phyloP scores from a whole-genome alignment of 148 eudicot species.

The Cornus controversa region DNA sequence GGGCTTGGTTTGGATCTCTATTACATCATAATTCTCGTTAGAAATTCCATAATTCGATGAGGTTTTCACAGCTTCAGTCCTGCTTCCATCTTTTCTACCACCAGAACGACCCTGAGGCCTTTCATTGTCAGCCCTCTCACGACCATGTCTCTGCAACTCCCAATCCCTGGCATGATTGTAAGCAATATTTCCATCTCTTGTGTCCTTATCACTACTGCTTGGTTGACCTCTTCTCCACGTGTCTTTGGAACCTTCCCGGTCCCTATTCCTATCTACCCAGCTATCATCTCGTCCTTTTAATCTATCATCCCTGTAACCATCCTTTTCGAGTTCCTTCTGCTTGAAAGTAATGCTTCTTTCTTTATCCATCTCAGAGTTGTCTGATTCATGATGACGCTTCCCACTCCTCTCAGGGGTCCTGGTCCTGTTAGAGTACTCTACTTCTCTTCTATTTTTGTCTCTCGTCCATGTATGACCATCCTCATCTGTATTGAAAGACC shows the following conservation, averaged over 20 bases:
- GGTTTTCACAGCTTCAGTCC: slow-evolving; percentile 82
- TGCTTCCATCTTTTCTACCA: slow-evolving; percentile 64
- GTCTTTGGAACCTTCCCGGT: slow-evolving; percentile 56
- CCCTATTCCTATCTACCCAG: slow-evolving; percentile 60
- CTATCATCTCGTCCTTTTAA: slow-evolving; percentile 59
- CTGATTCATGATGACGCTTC: slow-evolving; percentile 52
- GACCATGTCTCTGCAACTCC: slow-evolving; percentile 73
- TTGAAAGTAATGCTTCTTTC: slow-evolving; percentile 50
- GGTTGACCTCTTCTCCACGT: slow-evolving; percentile 65
- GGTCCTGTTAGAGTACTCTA: slow-evolving; percentile 48
- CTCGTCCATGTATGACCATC: slow-evolving; percentile 34
- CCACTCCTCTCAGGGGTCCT: slow-evolving; percentile 70
- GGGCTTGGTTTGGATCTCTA: slow-evolving; percentile 87
- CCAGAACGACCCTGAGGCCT: slow-evolving; percentile 63
- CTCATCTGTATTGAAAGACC: slow-evolving; percentile 43
- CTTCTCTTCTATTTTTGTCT: slow-evolving; percentile 54
- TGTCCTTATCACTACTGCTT: slow-evolving; percentile 42
- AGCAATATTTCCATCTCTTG: slow-evolving; percentile 42
- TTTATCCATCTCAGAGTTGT: slow-evolving; percentile 45
- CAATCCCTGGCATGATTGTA: slow-evolving; percentile 69
- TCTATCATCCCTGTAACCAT: slow-evolving; percentile 54
- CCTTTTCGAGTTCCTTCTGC: slow-evolving; percentile 67
- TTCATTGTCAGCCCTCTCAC: slow-evolving; percentile 61
- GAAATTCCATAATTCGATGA: slow-evolving; percentile 82
- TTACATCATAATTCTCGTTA: slow-evolving; percentile 83